Evolutionary conservation across 768 basidiomycete genomes (phyloP), one percentile per base, ranked within the genome.

Genomic region (Leccinum truebloodii): DNA sequence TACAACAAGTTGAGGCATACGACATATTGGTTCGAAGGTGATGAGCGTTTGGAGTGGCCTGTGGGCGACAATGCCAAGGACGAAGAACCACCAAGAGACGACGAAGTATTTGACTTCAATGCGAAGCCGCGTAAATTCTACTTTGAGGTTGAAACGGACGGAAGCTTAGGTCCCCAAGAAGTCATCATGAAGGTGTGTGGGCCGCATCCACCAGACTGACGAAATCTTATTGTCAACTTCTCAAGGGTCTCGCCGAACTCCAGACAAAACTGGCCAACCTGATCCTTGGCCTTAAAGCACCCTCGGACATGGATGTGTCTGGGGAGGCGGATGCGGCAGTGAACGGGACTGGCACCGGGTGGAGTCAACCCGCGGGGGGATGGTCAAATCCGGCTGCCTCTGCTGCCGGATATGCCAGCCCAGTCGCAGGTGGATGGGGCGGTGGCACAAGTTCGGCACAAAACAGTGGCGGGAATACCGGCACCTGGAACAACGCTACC

Each of bases 1-100:
- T 84, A 98, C 80, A 99, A 99, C 78, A 94, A 94, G 74, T 81
- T 99, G 34, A 86, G 95, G 56, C 97, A 99, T 76, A 98, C 97
- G 3, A 86, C 90, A 3, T 86, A 97, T 74, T 98, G 97, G 97
- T 93, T 81, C 71, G 97, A 99, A 75, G 82, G 79, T 24, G 87
- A 95, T 67, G 80, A 84, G 64, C 84, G 85, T 34, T 81, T 75
- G 3, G 97, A 99, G 77, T 99, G 97, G 97, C 96, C 95, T 0
- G 73, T 95, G 8, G 86, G 92, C 64, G 83, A 86, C 39, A 98
- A 98, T 71, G 92, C 90, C 16, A 80, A 83, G 62, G 88, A 94
- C 69, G 94, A 95, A 73, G 90, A 93, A 67, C 74, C 86, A 2
- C 88, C 87, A 3, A 80, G 89, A 56, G 92, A 94, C 54, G 88